phyloP scores from a whole-genome alignment of 2,329 filamentous ascomycete genomes.

The Venturia pyrina region DNA sequence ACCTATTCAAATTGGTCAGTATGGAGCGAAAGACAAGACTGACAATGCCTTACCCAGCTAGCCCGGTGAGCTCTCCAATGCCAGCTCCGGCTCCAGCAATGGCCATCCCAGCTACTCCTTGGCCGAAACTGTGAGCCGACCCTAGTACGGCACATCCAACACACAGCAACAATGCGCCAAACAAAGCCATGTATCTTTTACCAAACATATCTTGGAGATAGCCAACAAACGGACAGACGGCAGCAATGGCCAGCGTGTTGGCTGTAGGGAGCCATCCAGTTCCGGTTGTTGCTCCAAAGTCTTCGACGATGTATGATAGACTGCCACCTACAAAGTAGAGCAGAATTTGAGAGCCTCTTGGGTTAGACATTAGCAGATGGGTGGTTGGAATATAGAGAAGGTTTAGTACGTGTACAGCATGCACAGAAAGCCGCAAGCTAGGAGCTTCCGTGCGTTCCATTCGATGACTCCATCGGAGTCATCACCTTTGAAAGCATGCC shows the following conservation, averaged over 20 bases:
- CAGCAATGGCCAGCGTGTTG: slow-evolving; percentile 26
- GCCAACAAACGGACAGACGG: slow-evolving; percentile 25
- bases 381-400: slow-evolving; percentile 3
- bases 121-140: slow-evolving; percentile 23
- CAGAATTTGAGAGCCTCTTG: slow-evolving; percentile 24
- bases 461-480: slow-evolving; percentile 30
- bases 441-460: slow-evolving; percentile 25
- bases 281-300: slow-evolving; percentile 19
- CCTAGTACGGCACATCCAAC: slow-evolving; percentile 22
- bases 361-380: not conserved
- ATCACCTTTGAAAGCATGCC: slow-evolving; percentile 29
- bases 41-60: slow-evolving; percentile 22
- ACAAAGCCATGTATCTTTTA: slow-evolving; percentile 26
- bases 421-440: slow-evolving; percentile 27
- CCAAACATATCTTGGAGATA: slow-evolving; percentile 28
- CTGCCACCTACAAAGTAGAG: slow-evolving; percentile 26
- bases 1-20: slow-evolving; percentile 14
- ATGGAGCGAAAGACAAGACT: not conserved
- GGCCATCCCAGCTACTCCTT: slow-evolving; percentile 25
- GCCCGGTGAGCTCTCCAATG: slow-evolving; percentile 25
- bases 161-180: slow-evolving; percentile 22
- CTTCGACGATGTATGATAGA: slow-evolving; percentile 22
- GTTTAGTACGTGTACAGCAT: slow-evolving; percentile 24
- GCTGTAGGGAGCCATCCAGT: slow-evolving; percentile 25
- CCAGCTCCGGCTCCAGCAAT: slow-evolving; percentile 25